Conservation (phyloP, 768 basidiomycete species). For the Candolleomyces aberdarensis region DNA sequence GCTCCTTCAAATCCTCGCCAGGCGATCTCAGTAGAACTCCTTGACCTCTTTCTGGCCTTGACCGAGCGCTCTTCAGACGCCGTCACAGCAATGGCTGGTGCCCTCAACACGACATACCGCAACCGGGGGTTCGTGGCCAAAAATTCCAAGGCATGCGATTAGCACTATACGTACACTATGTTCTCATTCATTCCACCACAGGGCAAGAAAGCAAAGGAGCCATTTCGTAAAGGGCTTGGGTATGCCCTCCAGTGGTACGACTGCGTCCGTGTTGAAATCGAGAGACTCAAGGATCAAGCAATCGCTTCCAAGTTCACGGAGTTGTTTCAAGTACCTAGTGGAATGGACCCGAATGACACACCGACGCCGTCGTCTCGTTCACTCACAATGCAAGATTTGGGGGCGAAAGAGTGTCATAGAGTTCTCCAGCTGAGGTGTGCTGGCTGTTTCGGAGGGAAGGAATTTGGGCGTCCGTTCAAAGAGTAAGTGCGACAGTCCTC, state of each 20-base stretch:
- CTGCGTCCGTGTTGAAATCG: conserved; percentile 10
- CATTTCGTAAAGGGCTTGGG: conserved; percentile 18
- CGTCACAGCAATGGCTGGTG: conserved; percentile 9
- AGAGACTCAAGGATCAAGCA: conserved; percentile 1
- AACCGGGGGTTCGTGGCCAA: conserved; percentile 6
- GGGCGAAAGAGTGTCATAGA: too few species aligned
- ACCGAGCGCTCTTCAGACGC: conserved; percentile 17
- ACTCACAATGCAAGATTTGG: too few species aligned
- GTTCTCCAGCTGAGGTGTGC: too few species aligned
- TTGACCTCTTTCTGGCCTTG: conserved; percentile 12
- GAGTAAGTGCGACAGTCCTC: too few species aligned
- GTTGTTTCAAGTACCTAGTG: not conserved
- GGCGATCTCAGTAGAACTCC: conserved; percentile 12
- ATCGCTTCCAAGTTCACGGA: not conserved
- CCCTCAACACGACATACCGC: conserved; percentile 10
- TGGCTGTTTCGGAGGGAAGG: too few species aligned
- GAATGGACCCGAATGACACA: too few species aligned
- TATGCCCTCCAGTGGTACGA: conserved; percentile 23
- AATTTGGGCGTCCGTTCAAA: too few species aligned
- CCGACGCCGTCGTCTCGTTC: too few species aligned
- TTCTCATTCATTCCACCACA: not conserved
- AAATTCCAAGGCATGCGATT: conserved; percentile 3
- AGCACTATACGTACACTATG: too few species aligned
- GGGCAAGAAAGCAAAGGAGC: conserved; percentile 16
- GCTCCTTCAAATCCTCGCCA: conserved; percentile 12